Percentiles rank a stretch among this genome's conserved stretches.
Evolutionary conservation across 371 early-diverging fungal species (phyloP).

Genomic region (Synchytrium microbalum): DNA sequence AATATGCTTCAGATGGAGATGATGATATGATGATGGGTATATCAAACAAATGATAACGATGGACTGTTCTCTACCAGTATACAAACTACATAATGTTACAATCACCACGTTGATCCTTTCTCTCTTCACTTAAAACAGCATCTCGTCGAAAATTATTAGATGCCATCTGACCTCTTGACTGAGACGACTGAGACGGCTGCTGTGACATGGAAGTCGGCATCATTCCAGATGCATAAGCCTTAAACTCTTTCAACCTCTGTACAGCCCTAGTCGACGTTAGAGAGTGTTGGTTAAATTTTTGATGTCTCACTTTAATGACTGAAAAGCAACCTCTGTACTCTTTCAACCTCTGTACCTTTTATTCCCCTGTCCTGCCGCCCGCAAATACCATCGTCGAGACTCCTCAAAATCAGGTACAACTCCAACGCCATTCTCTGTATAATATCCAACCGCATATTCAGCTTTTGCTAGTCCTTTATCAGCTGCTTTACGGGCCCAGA

Average conservation of each 20-base stretch:
- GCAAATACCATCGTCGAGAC: slow-evolving; percentile 73
- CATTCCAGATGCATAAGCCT: background rate
- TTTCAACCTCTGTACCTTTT: slow-evolving; percentile 8
- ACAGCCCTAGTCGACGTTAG: too few species aligned
- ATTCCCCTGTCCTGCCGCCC: slow-evolving; percentile 61
- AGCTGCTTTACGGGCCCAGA: slow-evolving; percentile 82
- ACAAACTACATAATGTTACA: background rate
- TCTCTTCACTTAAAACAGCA: background rate
- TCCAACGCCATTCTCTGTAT: slow-evolving; percentile 81
- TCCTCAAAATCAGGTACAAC: slow-evolving; percentile 49
- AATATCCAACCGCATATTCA: slow-evolving; percentile 91
- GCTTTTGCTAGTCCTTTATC: slow-evolving; percentile 77
- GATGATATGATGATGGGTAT: too few species aligned
- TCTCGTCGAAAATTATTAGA: too few species aligned
- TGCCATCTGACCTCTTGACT: too few species aligned
- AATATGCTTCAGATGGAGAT: too few species aligned
- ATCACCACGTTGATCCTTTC: background rate
- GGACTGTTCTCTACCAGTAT: too few species aligned
- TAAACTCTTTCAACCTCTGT: background rate
- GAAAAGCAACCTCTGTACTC: slow-evolving; percentile 9
- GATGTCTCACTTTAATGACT: too few species aligned
- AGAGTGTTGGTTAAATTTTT: too few species aligned
- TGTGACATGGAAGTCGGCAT: too few species aligned
- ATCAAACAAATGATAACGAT: too few species aligned
- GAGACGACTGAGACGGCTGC: too few species aligned